Evolutionary conservation across 441 rosid genomes (phyloP).

Genomic region (Gossypium laxum): DNA sequence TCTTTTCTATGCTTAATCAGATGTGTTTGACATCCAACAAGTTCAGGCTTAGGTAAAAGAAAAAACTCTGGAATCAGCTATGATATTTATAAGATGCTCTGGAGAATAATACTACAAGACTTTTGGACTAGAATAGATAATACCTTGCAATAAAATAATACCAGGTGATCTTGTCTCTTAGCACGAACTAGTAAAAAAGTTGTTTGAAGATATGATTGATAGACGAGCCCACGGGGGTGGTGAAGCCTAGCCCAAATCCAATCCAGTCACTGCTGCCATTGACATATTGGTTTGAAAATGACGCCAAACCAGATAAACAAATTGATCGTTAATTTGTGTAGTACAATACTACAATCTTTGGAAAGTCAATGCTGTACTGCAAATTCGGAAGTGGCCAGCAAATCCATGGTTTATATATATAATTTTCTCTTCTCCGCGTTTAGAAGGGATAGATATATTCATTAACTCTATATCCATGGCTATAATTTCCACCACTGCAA

Average conservation of each 20-base stretch:
- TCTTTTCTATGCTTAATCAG: background rate
- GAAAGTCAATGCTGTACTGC: constrained; percentile 39
- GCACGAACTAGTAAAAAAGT: background rate
- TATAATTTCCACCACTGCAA: background rate
- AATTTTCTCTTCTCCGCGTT: background rate
- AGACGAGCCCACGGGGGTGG: background rate
- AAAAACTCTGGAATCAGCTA: no score
- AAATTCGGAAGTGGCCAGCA: background rate
- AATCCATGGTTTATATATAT: background rate
- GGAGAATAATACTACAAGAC: no score
- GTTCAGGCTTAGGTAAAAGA: background rate
- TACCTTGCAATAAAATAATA: background rate
- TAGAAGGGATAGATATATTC: background rate
- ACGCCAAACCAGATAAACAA: background rate
- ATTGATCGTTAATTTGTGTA: background rate
- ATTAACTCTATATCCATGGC: constrained; percentile 16
- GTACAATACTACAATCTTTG: constrained; percentile 16
- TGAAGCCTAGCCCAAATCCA: background rate
- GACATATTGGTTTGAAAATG: background rate
- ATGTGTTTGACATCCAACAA: background rate
- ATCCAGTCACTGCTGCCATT: background rate
- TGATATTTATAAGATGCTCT: no score
- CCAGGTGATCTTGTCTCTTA: background rate
- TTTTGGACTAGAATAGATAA: no score
- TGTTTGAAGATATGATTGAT: background rate